These are phyloP conservation scores for Cryptococcus neoformans DNA, from an alignment of 1,284 basidiomycete genomes.

Conservation along the genomic window DNA sequence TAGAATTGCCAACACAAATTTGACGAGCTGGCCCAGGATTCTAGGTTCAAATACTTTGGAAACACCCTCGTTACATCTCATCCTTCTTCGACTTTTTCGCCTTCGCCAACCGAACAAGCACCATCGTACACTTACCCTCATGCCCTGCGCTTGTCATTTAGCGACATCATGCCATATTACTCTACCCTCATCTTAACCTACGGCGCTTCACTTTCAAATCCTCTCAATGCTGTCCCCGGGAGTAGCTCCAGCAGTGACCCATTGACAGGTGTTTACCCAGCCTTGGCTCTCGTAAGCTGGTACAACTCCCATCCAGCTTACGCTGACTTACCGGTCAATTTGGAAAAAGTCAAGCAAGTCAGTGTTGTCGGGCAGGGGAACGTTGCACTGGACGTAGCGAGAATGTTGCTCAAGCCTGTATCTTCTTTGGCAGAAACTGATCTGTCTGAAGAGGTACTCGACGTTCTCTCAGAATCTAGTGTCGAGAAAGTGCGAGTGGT, in stretches of 20 bases:
- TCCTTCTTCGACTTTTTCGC: slow-evolving; percentile 18
- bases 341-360: slow-evolving; percentile 65
- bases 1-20: slow-evolving; percentile 99
- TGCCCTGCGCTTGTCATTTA: slow-evolving; percentile 48
- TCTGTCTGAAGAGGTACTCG: slow-evolving; percentile 72
- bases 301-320: slow-evolving; percentile 86
- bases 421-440: slow-evolving; percentile 70
- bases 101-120: slow-evolving; percentile 15
- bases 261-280: slow-evolving; percentile 63
- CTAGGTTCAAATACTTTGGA: slow-evolving; percentile 83
- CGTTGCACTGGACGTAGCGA: slow-evolving; percentile 89
- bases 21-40: slow-evolving; percentile 65
- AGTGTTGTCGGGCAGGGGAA: slow-evolving; percentile 94
- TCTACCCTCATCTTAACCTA: slow-evolving; percentile 53
- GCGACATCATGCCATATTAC: slow-evolving; percentile 50
- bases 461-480: slow-evolving; percentile 60
- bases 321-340: slow-evolving; percentile 49
- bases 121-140: slow-evolving; percentile 48
- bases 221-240: slow-evolving; percentile 51
- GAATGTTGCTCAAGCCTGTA: slow-evolving; percentile 73
- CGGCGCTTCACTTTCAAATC: slow-evolving; percentile 49
- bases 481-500: slow-evolving; percentile 79
- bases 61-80: slow-evolving; percentile 69
- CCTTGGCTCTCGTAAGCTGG: slow-evolving; percentile 90
- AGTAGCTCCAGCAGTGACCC: slow-evolving; percentile 54